Evolutionary conservation across 2,329 filamentous ascomycete genomes (phyloP).

Genomic region (Fusarium euwallaceae): DNA sequence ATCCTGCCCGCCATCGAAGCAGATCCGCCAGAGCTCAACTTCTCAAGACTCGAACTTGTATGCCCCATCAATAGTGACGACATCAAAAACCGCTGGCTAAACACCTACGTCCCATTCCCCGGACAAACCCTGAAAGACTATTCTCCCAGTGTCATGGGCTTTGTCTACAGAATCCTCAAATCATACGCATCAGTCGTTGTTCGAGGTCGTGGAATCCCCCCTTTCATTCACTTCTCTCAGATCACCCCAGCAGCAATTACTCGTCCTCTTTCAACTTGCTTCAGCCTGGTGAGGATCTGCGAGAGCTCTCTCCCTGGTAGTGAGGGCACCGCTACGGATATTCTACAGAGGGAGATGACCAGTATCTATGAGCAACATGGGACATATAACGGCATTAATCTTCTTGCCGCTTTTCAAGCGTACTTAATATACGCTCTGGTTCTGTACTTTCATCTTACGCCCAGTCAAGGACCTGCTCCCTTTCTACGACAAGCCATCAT

Average conservation of each 20-base stretch:
- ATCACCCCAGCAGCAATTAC: constrained; percentile 33
- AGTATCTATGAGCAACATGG: constrained; percentile 49
- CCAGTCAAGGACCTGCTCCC: constrained; percentile 21
- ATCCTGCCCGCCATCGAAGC: background rate
- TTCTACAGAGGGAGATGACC: constrained; percentile 60
- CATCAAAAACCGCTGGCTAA: constrained; percentile 64
- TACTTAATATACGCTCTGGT: constrained; percentile 66
- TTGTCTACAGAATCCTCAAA: constrained; percentile 58
- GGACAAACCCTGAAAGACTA: constrained; percentile 60
- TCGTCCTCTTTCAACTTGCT: constrained; percentile 55
- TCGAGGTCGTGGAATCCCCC: constrained; percentile 54
- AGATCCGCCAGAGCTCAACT: constrained; percentile 40
- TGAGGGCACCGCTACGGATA: constrained; percentile 46
- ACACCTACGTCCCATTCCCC: constrained; percentile 59
- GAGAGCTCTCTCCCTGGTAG: constrained; percentile 52
- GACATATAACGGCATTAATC: constrained; percentile 44
- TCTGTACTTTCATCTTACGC: constrained; percentile 57
- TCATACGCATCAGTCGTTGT: constrained; percentile 57
- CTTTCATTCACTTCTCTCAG: constrained; percentile 61
- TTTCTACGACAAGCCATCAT: constrained; percentile 60
- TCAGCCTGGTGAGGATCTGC: constrained; percentile 57
- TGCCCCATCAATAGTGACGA: constrained; percentile 62
- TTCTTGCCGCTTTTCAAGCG: constrained; percentile 64
- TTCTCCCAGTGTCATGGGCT: constrained; percentile 51
- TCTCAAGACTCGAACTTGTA: constrained; percentile 53